A percentile compares a stretch with the other conserved stretches of the same genome.
These are phyloP conservation scores for Euryodendron excelsum DNA, from an alignment of 148 eudicot species.

Conservation along the genomic window DNA sequence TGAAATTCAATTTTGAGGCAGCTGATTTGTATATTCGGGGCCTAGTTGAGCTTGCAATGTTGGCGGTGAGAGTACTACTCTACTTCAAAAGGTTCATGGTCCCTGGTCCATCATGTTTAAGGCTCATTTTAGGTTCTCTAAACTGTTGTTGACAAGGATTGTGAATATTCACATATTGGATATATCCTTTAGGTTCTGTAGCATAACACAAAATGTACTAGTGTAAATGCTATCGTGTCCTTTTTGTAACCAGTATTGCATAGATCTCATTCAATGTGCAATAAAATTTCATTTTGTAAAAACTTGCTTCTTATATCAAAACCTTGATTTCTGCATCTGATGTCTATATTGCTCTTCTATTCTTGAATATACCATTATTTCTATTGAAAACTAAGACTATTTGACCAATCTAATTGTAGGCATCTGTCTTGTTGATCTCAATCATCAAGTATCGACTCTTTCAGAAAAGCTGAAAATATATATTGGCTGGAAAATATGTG, in stretches of 20 bases:
- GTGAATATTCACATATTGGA: background rate
- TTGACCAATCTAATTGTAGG: background rate
- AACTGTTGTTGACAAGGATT: background rate
- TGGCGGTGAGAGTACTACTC: background rate
- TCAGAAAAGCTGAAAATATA: background rate
- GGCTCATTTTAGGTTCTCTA: background rate
- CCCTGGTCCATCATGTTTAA: background rate
- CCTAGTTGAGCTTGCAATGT: background rate
- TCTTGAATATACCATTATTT: background rate
- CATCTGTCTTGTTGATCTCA: background rate
- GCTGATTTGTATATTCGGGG: background rate
- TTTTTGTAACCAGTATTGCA: background rate
- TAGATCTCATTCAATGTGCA: background rate
- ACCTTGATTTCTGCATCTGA: background rate
- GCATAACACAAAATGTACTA: background rate
- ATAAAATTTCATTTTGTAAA: background rate
- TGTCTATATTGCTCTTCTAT: background rate
- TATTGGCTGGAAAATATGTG: background rate
- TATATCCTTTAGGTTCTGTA: background rate
- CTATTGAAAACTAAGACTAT: background rate
- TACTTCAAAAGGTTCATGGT: too few species aligned
- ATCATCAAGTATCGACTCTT: background rate
- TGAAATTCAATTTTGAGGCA: background rate
- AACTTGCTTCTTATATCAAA: background rate
- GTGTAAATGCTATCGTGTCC: slow-evolving; percentile 7